Evolutionary conservation across 495 filamentous ascomycete species (phyloP), one percentile per base, ranked within the genome.

Genomic region (Penicillium coprophilum): DNA sequence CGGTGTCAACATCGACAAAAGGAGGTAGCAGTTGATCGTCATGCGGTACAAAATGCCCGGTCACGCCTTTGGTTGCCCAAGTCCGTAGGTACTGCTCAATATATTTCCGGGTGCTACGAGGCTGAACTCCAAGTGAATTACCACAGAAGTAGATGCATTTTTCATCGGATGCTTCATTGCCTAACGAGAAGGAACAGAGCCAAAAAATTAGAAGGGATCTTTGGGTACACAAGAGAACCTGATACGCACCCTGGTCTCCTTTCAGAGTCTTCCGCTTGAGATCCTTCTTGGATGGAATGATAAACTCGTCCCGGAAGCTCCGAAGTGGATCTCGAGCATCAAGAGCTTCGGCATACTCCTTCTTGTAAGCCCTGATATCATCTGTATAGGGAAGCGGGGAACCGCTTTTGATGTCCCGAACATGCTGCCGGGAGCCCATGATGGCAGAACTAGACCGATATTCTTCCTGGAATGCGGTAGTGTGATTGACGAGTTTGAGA

Each of bases 101-200:
- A 59, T 90, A 87, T 15, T 79, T 73, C 40, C 80, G 76, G 2
- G 87, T 91, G 52, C 81, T 80, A 54, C 82, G 83, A 36, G 94
- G 95, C 67, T 97, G 94, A 31, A 95, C 80, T 40, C 94, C 94
- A 10, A 98, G 80, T 5, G 94, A 98, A 74, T 98, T 96, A n/a
- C 94, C 94, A 65, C 92, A 96, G 40, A 98, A 80, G 69, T 98
- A 98, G 63, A 91, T 87, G 70, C 84, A 88, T 49, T 67, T 71
- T 31, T 75, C 58, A 24, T 76, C 67, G 7, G 64, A 61, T 38
- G 66, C 66, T 43, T 79, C 69, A 23, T 75, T 46, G 20, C 21
- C 52, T 54, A 38, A 15, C 1, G 20, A 46, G 30, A 54, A 10
- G 28, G 6, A 8, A 21, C 13, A 34, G 46, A 32, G 21, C 17